A percentile compares a stretch with the other conserved stretches of the same genome.
Evolutionary conservation across 306 rosid genomes (phyloP).

Genomic region (Cicer judaicum): DNA sequence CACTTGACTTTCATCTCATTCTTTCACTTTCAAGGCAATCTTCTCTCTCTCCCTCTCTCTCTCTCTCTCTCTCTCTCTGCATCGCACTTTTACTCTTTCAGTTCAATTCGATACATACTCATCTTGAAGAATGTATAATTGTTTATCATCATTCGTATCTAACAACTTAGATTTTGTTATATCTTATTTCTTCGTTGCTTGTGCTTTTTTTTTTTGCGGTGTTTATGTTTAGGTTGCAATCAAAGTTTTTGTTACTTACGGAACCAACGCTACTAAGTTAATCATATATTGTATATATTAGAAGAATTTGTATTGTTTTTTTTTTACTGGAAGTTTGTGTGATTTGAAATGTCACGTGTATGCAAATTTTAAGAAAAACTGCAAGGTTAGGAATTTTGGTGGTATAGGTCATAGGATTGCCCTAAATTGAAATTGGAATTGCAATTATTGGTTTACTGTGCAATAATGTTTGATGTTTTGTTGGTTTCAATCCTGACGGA

Average conservation of each 20-base stretch:
- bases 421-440: conserved; percentile 30
- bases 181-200: conserved; percentile 19
- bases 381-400: conserved; percentile 21
- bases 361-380: conserved; percentile 14
- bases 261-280: conserved; percentile 33
- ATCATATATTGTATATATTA: background rate
- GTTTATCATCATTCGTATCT: conserved; percentile 17
- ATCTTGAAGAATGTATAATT: conserved; percentile 41
- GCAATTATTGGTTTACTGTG: conserved; percentile 26
- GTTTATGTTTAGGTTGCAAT: conserved; percentile 24
- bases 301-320: background rate
- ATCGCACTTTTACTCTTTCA: background rate
- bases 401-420: background rate
- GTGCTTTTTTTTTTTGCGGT: conserved; percentile 17
- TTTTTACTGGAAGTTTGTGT: background rate
- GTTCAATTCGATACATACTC: conserved; percentile 14
- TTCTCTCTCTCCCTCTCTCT: conserved; percentile 2
- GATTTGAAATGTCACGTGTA: conserved; percentile 13
- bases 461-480: conserved; percentile 21
- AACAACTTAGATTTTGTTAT: conserved; percentile 24
- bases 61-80: conserved; percentile 20
- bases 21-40: conserved; percentile 47
- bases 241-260: conserved; percentile 17
- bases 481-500: conserved; percentile 32
- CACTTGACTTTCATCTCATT: conserved; percentile 36